Conservation (phyloP, 2,329 filamentous ascomycete species). For the Tolypocladium cylindrosporum region DNA sequence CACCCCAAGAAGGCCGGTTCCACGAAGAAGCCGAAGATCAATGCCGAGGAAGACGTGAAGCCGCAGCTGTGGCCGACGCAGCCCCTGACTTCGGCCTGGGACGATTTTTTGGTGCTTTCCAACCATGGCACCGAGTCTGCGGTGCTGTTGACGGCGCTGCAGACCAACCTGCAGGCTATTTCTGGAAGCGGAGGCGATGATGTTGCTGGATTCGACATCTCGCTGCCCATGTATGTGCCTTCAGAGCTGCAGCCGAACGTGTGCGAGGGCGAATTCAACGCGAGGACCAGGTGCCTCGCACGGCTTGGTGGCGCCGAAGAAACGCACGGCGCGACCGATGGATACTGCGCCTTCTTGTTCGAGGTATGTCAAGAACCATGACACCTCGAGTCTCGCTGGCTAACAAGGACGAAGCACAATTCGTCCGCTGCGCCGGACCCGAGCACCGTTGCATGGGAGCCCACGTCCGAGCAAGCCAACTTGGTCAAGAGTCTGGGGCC, state of each 20-base stretch:
- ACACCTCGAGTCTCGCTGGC: no score
- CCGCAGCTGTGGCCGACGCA: conserved; percentile 23
- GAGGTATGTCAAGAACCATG: conserved; percentile 28
- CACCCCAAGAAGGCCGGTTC: conserved; percentile 35
- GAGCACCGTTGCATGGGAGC: conserved; percentile 27
- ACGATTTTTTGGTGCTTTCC: conserved; percentile 32
- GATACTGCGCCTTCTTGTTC: conserved; percentile 41
- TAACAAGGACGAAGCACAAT: conserved; percentile 28
- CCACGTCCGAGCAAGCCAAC: conserved; percentile 22
- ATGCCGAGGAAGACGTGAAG: conserved; percentile 12
- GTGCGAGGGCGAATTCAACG: conserved; percentile 25
- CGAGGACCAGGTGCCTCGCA: conserved; percentile 34
- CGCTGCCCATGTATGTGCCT: conserved; percentile 27
- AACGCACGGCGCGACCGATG: conserved; percentile 21
- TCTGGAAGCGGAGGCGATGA: conserved; percentile 14
- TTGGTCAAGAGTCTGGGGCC: conserved; percentile 33
- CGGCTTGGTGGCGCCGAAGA: conserved; percentile 24
- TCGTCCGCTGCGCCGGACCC: conserved; percentile 28
- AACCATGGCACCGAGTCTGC: conserved; percentile 24
- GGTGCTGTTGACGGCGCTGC: conserved; percentile 34
- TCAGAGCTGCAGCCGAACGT: conserved; percentile 26
- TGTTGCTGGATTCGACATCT: conserved; percentile 22
- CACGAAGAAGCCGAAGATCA: conserved; percentile 21
- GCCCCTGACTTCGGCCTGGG: conserved; percentile 40
- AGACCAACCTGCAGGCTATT: conserved; percentile 29